These are phyloP conservation scores for Cercis canadensis DNA, from an alignment of 306 rosid genomes.

Conservation along the genomic window DNA sequence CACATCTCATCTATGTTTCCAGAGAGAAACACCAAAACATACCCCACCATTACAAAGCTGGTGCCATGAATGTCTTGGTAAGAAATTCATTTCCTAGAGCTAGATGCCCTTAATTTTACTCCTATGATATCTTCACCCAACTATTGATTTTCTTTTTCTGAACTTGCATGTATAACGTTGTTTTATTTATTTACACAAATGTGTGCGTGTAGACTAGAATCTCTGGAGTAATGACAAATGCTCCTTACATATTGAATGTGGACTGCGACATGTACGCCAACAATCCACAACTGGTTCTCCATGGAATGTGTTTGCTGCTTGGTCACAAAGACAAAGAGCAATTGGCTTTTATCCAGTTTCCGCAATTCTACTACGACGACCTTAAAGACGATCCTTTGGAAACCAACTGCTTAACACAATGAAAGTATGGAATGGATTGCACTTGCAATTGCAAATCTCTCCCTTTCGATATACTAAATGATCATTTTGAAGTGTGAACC, in stretches of 20 bases:
- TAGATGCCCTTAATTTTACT: background rate
- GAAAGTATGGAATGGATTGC: too few species aligned
- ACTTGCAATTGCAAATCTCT: too few species aligned
- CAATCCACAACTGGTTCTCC: background rate
- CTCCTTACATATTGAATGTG: background rate
- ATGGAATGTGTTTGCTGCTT: background rate
- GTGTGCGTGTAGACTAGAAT: background rate
- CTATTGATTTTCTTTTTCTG: too few species aligned
- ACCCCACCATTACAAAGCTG: constrained; percentile 55
- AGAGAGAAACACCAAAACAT: constrained; percentile 46
- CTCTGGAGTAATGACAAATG: background rate
- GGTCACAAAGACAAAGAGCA: background rate
- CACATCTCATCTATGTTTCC: constrained; percentile 47
- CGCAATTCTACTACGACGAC: background rate
- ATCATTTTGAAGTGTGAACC: too few species aligned
- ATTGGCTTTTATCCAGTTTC: background rate
- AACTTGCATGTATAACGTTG: too few species aligned
- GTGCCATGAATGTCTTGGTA: constrained; percentile 54
- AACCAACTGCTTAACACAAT: background rate
- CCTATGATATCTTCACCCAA: too few species aligned
- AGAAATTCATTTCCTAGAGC: too few species aligned
- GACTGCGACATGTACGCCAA: constrained; percentile 2
- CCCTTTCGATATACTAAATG: too few species aligned
- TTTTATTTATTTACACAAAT: too few species aligned
- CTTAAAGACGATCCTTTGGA: too few species aligned